These are phyloP conservation scores for Geranium rotundifolium DNA, from an alignment of 345 rosid species.

Conservation along the genomic window DNA sequence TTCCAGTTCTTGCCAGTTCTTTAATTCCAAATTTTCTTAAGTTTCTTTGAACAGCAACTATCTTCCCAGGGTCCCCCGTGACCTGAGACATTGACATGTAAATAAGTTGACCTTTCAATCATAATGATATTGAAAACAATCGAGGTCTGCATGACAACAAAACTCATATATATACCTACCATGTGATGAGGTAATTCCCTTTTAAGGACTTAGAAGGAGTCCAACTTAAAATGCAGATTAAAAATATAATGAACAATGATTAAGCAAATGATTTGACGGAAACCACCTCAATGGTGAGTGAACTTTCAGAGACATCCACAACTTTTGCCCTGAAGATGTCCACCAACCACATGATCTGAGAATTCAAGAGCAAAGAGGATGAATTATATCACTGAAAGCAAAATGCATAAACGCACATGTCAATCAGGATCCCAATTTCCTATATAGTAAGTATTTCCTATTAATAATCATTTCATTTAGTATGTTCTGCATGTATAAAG, in stretches of 20 bases:
- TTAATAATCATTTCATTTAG: no score
- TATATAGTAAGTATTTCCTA: no score
- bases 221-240: background rate
- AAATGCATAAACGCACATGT: no score
- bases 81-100: conserved; percentile 28
- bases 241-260: background rate
- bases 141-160: no score
- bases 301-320: conserved; percentile 70
- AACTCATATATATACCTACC: background rate
- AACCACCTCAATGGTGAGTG: conserved; percentile 69
- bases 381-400: no score
- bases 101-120: no score
- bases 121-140: no score
- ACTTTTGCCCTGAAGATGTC: conserved; percentile 78
- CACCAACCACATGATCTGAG: conserved; percentile 86
- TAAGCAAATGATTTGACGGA: background rate
- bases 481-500: no score
- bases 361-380: background rate
- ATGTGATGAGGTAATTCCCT: no score
- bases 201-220: background rate
- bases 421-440: no score
- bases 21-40: conserved; percentile 78
- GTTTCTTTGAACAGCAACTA: conserved; percentile 81
- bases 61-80: conserved; percentile 97
- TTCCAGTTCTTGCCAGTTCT: conserved; percentile 88